Conservation (phyloP, 192 early-diverging fungal genomes). For the Gaertneriomyces sp. region DNA sequence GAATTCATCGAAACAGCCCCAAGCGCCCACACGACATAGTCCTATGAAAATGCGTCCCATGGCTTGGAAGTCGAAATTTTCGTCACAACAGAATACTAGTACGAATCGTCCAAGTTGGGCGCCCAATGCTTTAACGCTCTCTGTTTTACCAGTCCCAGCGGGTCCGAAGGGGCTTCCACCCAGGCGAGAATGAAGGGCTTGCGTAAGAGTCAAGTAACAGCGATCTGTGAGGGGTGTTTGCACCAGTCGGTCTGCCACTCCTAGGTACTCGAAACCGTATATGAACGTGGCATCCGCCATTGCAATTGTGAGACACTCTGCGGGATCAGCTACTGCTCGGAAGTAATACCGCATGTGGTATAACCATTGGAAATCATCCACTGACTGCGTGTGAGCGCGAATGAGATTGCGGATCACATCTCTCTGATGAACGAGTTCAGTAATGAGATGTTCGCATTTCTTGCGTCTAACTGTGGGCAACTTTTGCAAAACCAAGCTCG, state of each 20-base stretch:
- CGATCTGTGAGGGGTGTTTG: conserved; percentile 99
- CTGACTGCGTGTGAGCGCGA: conserved; percentile 41
- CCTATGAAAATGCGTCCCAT: conserved; percentile 99
- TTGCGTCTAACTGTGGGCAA: conserved; percentile 75
- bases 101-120: conserved; percentile 92
- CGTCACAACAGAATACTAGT: conserved; percentile 99
- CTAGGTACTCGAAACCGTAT: conserved; percentile 98
- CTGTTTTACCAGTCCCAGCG: conserved; percentile 98
- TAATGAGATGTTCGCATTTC: conserved; percentile 98
- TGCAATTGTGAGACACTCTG: conserved; percentile 68
- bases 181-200: conserved; percentile 86
- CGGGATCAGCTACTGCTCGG: conserved; percentile 57
- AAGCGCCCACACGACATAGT: conserved; percentile 96
- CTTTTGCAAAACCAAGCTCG: conserved; percentile 89
- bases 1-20: conserved; percentile 99
- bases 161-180: conserved; percentile 99
- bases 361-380: conserved; percentile 91
- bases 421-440: conserved; percentile 97
- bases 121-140: conserved; percentile 97
- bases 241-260: conserved; percentile 92
- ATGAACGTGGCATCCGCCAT: conserved; percentile 94
- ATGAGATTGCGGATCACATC: conserved; percentile 79
- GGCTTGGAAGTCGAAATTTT: conserved; percentile 99
- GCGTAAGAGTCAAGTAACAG: conserved; percentile 97
- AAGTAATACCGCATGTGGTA: conserved; percentile 94